A percentile compares a stretch with the other conserved stretches of the same genome.
Conservation (phyloP, 495 filamentous ascomycete species). For the Penicillium macrosclerotiorum region DNA sequence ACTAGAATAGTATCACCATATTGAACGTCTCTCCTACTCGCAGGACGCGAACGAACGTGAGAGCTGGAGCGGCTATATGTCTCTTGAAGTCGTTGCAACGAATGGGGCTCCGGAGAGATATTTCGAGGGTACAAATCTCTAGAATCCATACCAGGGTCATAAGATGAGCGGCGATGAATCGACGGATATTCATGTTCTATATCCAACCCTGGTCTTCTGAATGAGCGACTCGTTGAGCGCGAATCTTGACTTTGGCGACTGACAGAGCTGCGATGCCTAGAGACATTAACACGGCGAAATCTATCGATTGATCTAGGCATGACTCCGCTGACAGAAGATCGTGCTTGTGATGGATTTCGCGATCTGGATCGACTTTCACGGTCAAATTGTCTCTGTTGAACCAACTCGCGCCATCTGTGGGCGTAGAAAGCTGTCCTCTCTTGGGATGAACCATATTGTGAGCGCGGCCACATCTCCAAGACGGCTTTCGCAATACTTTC, state of each 20-base stretch:
- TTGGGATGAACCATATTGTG: not conserved
- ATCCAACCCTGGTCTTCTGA: no score
- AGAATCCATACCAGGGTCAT: not conserved
- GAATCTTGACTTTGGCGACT: no score
- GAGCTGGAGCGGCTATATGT: not conserved
- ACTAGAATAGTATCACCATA: not conserved
- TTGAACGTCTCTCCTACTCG: not conserved
- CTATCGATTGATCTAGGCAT: not conserved
- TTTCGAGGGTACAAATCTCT: not conserved
- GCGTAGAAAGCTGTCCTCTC: constrained; percentile 4
- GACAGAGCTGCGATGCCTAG: no score
- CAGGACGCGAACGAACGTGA: constrained; percentile 3
- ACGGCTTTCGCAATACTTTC: constrained; percentile 2
- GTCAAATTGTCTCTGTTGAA: constrained; percentile 1
- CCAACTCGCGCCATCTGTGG: not conserved
- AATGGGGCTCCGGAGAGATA: not conserved
- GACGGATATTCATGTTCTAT: no score
- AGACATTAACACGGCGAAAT: no score
- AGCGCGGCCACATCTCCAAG: not conserved
- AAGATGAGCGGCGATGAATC: not conserved
- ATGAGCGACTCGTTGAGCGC: no score
- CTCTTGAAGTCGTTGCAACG: no score
- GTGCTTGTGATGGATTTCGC: not conserved
- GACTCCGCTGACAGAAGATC: not conserved
- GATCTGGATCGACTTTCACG: not conserved